Base-by-base conservation (phyloP, 2,329 filamentous ascomycete species). In the Uncinocarpus reesii region DNA sequence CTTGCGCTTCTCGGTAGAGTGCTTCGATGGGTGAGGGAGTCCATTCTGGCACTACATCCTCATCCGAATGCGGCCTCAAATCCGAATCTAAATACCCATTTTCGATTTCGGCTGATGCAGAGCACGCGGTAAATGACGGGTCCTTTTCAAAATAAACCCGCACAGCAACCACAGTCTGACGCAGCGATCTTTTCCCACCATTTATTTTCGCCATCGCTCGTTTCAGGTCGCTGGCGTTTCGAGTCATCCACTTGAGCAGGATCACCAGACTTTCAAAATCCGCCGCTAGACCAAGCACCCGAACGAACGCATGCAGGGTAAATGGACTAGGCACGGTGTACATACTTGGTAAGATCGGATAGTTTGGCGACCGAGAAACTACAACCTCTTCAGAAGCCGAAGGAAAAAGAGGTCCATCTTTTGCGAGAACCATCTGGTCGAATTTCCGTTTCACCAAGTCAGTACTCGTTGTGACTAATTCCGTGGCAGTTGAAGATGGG, bases 231-330 rank as follows among this genome's bases (percentile, higher is more conserved):
- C 51, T 37, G 11, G 60, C 58, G 50, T 60, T 62, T 36, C 55
- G 55, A 24, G 58, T 62, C 65, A 72, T 70, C 68, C 68, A 71
- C 10, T 58, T 60, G 35, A 72, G 55, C 18, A 72, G 56, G 41
- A 60, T 59, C 28, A 70, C 46, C 16, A 72, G 49, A 10, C 65
- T 63, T 31, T 67, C 59, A 34, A 63, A 61, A 47, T 72, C 70
- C 48, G 60, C 60, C 4, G 62, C 60, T 3, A 62, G 52, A 8
- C 69, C 70, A 10, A 72, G 57, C 24, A 64, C 63, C 35, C 69
- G 60, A 37, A 70, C 61, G 49, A 69, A 69, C 4, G 59, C 58
- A 56, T 72, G 70, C 10, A 72, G 58, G 10, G 58, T 55, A 29
- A 65, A 62, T 44, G 66, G 66, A 1, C 57, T 56, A 4, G 69